A percentile compares a stretch with the other conserved stretches of the same genome.
Conservation (phyloP, 2,329 filamentous ascomycete species). For the Calonectria pseudoreteaudii region DNA sequence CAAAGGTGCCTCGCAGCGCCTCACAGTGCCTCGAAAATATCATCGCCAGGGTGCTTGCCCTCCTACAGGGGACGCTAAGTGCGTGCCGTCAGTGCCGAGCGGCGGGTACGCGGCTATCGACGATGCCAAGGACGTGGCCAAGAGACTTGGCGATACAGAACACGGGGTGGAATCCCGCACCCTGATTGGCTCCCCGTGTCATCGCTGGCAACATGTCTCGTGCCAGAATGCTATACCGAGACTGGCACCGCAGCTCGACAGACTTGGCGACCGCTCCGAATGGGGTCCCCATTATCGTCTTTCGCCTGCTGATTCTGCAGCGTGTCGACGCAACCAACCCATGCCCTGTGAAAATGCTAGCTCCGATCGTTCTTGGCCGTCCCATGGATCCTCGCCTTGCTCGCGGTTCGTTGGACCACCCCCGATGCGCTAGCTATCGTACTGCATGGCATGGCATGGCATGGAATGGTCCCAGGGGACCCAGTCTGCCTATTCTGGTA, state of each 20-base stretch:
- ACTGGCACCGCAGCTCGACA: constrained; percentile 2
- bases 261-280: not conserved
- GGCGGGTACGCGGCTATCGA: constrained; percentile 22
- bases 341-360: not conserved
- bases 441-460: not conserved
- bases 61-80: not conserved
- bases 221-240: constrained; percentile 35
- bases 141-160: constrained; percentile 31
- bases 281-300: not conserved
- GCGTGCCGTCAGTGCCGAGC: constrained; percentile 24
- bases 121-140: constrained; percentile 32
- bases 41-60: too few species aligned
- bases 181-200: constrained; percentile 31
- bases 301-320: not conserved
- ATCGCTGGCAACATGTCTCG: constrained; percentile 22
- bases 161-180: constrained; percentile 34
- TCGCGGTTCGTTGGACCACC: not conserved
- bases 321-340: not conserved
- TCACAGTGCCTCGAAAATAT: too few species aligned
- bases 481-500: not conserved
- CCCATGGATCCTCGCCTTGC: not conserved
- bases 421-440: not conserved
- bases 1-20: not conserved
- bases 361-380: not conserved
- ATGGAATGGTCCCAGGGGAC: not conserved